These are phyloP conservation scores for Verticillium klebahnii DNA, from an alignment of 2,329 filamentous ascomycete species.

Conservation along the genomic window DNA sequence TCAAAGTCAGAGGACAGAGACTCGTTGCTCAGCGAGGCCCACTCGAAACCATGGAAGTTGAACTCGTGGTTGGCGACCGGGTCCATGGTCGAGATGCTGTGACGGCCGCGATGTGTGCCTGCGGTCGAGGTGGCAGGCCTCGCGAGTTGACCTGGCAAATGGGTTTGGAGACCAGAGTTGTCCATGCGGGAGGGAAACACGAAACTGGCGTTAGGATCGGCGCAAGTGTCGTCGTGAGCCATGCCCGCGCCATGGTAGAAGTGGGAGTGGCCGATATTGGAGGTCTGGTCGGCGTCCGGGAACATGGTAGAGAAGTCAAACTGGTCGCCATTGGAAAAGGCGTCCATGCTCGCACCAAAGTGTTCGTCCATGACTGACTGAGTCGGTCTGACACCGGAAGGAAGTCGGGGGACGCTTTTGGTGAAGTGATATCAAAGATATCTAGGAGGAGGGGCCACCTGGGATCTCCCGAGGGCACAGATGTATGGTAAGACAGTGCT, in stretches of 20 bases:
- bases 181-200: slow-evolving; percentile 4
- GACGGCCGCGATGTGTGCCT: slow-evolving; percentile 1
- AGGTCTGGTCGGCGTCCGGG: background rate
- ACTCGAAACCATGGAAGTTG: background rate
- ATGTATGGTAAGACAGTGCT: background rate
- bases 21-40: background rate
- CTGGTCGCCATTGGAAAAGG: background rate
- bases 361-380: background rate
- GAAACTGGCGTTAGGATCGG: slow-evolving; percentile 17
- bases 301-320: background rate
- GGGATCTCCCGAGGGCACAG: background rate
- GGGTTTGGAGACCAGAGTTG: slow-evolving; percentile 4
- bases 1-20: background rate
- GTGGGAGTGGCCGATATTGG: background rate
- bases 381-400: background rate
- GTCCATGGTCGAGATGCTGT: slow-evolving; percentile 6
- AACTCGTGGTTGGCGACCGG: background rate
- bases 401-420: background rate
- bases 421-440: background rate
- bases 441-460: background rate
- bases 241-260: background rate
- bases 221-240: slow-evolving; percentile 25
- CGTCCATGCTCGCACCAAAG: background rate
- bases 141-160: slow-evolving; percentile 9
- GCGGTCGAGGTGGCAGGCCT: slow-evolving; percentile 8